Base-by-base conservation (phyloP, 176 grass and related monocot species). In the Raddia distichophylla region DNA sequence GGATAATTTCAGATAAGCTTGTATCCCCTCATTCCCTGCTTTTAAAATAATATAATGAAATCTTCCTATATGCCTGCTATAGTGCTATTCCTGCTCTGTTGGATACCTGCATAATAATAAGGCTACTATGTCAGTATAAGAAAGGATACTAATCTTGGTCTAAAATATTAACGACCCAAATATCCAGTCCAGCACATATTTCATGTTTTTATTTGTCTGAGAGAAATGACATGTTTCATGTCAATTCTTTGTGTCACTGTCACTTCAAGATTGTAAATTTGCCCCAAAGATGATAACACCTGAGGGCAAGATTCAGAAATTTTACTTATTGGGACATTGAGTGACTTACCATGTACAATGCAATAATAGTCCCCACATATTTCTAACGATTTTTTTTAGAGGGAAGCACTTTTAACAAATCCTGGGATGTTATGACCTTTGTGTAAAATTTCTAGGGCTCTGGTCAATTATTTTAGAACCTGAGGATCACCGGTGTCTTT, bases 381-480 rank as follows among this genome's bases (percentile, higher is more conserved):
- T 54, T 79, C 48, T 67, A 22, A 54, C 34, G 9, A 52, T 4
- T 40, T 37, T 64, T 64, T 78, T 35, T 6, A 52, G 52, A 22
- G 17, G 57, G 60, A 78, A 52, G 1, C 22, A 37, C 45, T 78
- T 64, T 2, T 64, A 49, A 78, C 19, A 18, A 37, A 64, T 64
- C 64, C 17, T 37, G 20, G 27, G 35, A 65, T 7, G 9, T 49
- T 18, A 51, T 35, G 15, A 33, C 44, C 20, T 18, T 71, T 35
- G 14, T 70, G 55, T 69, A 34, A 71, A 61, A 48, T 61, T 6
- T 80, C 52, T 46, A 69, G 64, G 52, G 19, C n/a, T 80, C 57
- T 82, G 16, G 49, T 71, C 17, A 35, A 71, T 15, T 10, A 8
- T 82, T 70, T 61, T 61, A 48, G 3, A 71, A 71, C 22, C 10